Base-by-base conservation (phyloP, 139 green algal species). In the Picochlorum costavermella region DNA sequence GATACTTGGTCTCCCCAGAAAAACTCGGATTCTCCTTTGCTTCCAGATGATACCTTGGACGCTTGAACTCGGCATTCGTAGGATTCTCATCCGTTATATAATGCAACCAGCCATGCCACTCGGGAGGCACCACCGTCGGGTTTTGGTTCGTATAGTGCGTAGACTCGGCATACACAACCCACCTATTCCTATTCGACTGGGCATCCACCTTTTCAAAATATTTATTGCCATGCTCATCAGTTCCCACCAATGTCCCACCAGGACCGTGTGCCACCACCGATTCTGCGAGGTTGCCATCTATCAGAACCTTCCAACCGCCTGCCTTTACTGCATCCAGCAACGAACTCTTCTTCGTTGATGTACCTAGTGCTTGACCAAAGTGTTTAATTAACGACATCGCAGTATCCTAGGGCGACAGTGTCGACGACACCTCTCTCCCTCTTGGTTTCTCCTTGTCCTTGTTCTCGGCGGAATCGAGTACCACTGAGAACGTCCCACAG, bases 31-130 rank as follows among this genome's bases (percentile, higher is more conserved):
- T 9, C 36, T 16, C 36, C 37, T 56, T 45, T 25, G 60, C 60
- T 23, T 44, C 29, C 5, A 61, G 29, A 25, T 26, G n/a, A 55
- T 66, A 57, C 26, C 36, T 66, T 49, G 60, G 46, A 26, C 16
- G n/a, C 6, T 53, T 23, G 0, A 53, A 53, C 12, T 23, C 17
- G 9, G 5, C 46, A 37, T 75, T 77, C 31, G n/a, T 20, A 10
- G 80, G 76, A 46, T 69, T 77, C 12, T 75, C 59, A 63, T 88
- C 78, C 6, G 60, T 73, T 65, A 88, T 81, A 63, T 73, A 61
- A 69, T 89, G 77, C 59, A 89, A 64, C 83, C 83, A 89, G 17
- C 79, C 83, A 61, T 90, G 83, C 83, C 83, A 90, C 60, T 90
- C 83, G 36, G 83, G 65, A 31, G 74, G 66, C 14, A 90, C 70